Base-by-base conservation (phyloP, 1,284 basidiomycete genomes). In the Melanopsichium pennsylvanicum region DNA sequence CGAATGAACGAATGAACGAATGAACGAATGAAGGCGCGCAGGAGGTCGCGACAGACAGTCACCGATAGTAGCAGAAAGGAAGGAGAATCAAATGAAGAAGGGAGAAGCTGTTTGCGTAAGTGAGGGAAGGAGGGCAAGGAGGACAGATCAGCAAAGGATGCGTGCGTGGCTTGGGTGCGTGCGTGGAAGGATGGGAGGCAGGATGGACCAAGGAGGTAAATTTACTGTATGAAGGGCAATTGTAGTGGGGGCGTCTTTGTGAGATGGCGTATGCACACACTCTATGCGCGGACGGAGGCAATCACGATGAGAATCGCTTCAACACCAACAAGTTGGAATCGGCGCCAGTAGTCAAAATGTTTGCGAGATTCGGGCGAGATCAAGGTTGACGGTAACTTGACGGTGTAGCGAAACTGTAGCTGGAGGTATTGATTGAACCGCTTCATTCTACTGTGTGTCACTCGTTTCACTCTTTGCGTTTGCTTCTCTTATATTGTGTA, bases 331-430 rank as follows among this genome's bases (percentile, higher is more conserved):
- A 47, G 29, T 34, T 36, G 39, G 22, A 46, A 44, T 57, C 46
- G 42, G 55, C 29, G 21, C 31, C 12, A 37, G 35, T 31, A 4
- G 26, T 31, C 9, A 29, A 13, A 8, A 13, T 8, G 27, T 29
- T 29, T 40, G 38, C 49, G 27, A 55, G 45, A 42, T 55, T 55
- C 52, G 44, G 52, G 22, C 45, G 38, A 55, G 44, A 55, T 55
- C 44, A 55, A 55, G 52, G 42, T 34, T n/a, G n/a, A n/a, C n/a
- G n/a, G n/a, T n/a, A n/a, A n/a, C n/a, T n/a, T n/a, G n/a, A n/a
- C n/a, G n/a, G n/a, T n/a, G n/a, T n/a, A n/a, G n/a, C n/a, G n/a
- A n/a, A n/a, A n/a, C n/a, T n/a, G n/a, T n/a, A n/a, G n/a, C n/a
- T n/a, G n/a, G n/a, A n/a, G n/a, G n/a, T n/a, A n/a, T n/a, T n/a